phyloP scores from a whole-genome alignment of 2,329 filamentous ascomycete genomes.

The Paecilomyces sp. region DNA sequence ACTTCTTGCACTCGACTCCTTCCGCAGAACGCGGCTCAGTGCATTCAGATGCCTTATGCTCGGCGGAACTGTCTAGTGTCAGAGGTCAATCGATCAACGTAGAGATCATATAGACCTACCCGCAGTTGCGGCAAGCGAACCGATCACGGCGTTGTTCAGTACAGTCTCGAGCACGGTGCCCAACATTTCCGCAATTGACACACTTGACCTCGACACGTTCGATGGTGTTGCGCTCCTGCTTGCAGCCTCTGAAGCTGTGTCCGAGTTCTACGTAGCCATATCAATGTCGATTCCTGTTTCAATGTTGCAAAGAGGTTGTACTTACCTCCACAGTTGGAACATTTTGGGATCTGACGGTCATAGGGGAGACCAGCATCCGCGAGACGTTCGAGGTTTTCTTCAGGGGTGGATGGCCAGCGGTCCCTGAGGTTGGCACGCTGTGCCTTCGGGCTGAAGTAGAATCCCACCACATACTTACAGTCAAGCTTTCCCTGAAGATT shows the following conservation, averaged over 20 bases:
- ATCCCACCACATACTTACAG: conserved; percentile 44
- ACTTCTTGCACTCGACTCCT: conserved; percentile 39
- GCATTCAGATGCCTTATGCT: conserved; percentile 44
- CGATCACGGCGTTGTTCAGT: conserved; percentile 28
- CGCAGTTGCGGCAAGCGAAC: conserved; percentile 48
- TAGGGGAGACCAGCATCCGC: conserved; percentile 44
- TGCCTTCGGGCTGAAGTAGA: conserved; percentile 41
- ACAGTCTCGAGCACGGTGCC: conserved; percentile 46
- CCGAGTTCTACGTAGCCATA: conserved; percentile 35
- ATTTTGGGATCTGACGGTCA: conserved; percentile 45
- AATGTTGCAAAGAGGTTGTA: neutral
- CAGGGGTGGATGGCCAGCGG: conserved; percentile 42
- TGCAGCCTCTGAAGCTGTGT: conserved; percentile 41
- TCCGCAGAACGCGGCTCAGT: conserved; percentile 37
- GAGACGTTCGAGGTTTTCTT: conserved; percentile 47
- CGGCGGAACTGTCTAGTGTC: conserved; percentile 25
- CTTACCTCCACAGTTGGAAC: conserved; percentile 43
- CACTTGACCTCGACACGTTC: conserved; percentile 43
- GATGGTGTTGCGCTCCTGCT: conserved; percentile 35
- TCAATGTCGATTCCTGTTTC: neutral
- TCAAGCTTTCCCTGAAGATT: conserved; percentile 47
- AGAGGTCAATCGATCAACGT: conserved; percentile 6
- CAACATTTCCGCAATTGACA: conserved; percentile 40
- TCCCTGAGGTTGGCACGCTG: conserved; percentile 39
- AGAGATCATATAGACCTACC: conserved; percentile 21